Conservation (phyloP, 768 basidiomycete genomes). For the Boletus coccyginus region DNA sequence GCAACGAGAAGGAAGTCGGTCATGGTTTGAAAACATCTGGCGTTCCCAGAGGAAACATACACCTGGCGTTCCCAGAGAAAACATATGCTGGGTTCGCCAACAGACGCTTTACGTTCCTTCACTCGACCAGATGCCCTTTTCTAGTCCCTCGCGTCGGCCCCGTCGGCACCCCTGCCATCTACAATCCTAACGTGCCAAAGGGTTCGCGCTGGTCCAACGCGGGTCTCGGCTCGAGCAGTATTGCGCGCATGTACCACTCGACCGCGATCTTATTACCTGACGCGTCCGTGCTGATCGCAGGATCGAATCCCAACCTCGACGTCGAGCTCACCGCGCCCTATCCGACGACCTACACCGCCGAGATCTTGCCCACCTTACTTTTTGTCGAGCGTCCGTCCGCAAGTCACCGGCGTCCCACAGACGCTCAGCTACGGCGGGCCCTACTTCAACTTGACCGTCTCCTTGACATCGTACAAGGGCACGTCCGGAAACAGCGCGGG, state of each 20-base stretch:
- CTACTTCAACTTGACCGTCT: constrained; percentile 72
- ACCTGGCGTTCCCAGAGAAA: too few species aligned
- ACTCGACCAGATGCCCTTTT: constrained; percentile 62
- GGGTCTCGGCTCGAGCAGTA: constrained; percentile 57
- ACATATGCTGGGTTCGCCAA: constrained; percentile 82
- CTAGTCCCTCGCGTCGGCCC: constrained; percentile 81
- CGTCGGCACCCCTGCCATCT: constrained; percentile 75
- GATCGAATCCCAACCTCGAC: too few species aligned
- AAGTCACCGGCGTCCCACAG: too few species aligned
- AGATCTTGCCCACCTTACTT: too few species aligned
- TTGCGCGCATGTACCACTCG: too few species aligned
- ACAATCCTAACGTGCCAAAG: constrained; percentile 68
- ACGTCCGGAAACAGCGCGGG: constrained; percentile 62
- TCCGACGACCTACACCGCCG: too few species aligned
- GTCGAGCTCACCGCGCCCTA: too few species aligned
- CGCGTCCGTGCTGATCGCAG: too few species aligned
- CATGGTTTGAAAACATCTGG: constrained; percentile 76
- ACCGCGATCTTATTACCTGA: too few species aligned
- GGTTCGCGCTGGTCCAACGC: constrained; percentile 75
- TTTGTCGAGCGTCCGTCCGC: too few species aligned
- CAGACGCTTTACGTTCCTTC: constrained; percentile 43
- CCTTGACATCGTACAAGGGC: constrained; percentile 63
- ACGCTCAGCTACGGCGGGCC: too few species aligned
- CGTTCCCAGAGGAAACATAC: constrained; percentile 71
- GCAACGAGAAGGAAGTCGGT: constrained; percentile 82